Conservation (phyloP, 2,329 filamentous ascomycete species). For the Corniculantispora saksenae region DNA sequence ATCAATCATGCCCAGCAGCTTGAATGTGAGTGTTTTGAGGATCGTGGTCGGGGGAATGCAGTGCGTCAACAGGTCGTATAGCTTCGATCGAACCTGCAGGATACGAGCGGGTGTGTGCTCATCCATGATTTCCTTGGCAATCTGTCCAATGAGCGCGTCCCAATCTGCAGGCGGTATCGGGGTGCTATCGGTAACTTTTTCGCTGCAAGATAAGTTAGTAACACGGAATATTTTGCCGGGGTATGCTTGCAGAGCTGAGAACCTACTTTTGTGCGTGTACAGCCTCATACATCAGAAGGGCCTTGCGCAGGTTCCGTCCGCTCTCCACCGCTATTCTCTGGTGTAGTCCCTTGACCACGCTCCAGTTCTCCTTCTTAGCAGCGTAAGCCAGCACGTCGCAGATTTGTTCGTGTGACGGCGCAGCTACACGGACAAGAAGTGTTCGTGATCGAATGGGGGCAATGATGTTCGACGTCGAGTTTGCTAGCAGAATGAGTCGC, state of each 20-base stretch:
- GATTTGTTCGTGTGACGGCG: constrained; percentile 84
- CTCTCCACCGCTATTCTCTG: constrained; percentile 86
- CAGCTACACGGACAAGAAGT: constrained; percentile 85
- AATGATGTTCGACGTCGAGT: constrained; percentile 97
- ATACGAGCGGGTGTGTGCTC: constrained; percentile 91
- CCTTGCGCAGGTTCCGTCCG: constrained; percentile 84
- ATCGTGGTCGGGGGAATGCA: constrained; percentile 96
- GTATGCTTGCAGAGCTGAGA: not conserved
- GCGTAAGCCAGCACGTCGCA: constrained; percentile 70
- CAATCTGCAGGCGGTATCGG: constrained; percentile 94
- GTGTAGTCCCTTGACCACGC: constrained; percentile 73
- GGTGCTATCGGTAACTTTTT: constrained; percentile 84
- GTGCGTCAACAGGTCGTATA: constrained; percentile 97
- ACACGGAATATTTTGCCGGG: not conserved
- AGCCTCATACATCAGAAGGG: constrained; percentile 94
- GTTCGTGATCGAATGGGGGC: constrained; percentile 95
- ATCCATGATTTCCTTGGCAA: constrained; percentile 90
- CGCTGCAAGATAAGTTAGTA: constrained; percentile 56
- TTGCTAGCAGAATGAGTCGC: constrained; percentile 86
- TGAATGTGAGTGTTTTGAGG: constrained; percentile 92
- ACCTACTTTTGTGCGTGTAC: constrained; percentile 94
- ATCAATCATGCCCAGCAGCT: constrained; percentile 83
- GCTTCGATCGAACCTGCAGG: constrained; percentile 81
- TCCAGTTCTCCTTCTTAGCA: constrained; percentile 81
- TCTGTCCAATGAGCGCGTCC: constrained; percentile 86